These are phyloP conservation scores for Pontederia crassipes DNA, from an alignment of 176 grass and related monocot genomes.

Conservation along the genomic window DNA sequence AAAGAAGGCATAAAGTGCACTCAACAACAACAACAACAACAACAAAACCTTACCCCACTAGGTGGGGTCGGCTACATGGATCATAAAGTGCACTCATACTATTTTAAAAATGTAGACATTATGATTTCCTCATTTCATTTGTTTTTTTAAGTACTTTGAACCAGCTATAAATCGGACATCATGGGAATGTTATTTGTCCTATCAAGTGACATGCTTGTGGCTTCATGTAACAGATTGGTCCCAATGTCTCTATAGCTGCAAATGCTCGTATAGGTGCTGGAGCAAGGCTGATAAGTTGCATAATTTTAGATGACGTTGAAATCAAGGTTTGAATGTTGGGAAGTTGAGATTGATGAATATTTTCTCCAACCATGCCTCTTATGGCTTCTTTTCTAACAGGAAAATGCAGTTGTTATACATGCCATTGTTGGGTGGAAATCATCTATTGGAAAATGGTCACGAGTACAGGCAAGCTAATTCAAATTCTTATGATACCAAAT, in stretches of 20 bases:
- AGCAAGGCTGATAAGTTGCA: slow-evolving; percentile 91
- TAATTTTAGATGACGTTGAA: slow-evolving; percentile 97
- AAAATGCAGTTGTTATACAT: slow-evolving; percentile 98
- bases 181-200: background rate
- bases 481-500: background rate
- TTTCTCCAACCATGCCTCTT: slow-evolving; percentile 13
- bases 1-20: no score
- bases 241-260: slow-evolving; percentile 98
- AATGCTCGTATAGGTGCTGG: slow-evolving; percentile 96
- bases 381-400: slow-evolving; percentile 38
- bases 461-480: slow-evolving; percentile 75
- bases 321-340: slow-evolving; percentile 62
- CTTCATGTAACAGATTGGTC: slow-evolving; percentile 57
- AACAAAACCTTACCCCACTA: no score
- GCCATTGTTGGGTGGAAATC: slow-evolving; percentile 97
- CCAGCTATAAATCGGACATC: no score
- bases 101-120: no score
- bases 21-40: no score
- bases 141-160: no score
- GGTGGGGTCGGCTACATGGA: no score
- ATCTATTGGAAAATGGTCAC: slow-evolving; percentile 91
- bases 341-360: slow-evolving; percentile 5
- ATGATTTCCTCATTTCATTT: no score
- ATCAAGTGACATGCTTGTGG: background rate
- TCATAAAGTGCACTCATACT: no score